Percentiles rank a stretch among this genome's conserved stretches.
Evolutionary conservation across 768 basidiomycete species (phyloP).

Genomic region (Serendipita sp.): DNA sequence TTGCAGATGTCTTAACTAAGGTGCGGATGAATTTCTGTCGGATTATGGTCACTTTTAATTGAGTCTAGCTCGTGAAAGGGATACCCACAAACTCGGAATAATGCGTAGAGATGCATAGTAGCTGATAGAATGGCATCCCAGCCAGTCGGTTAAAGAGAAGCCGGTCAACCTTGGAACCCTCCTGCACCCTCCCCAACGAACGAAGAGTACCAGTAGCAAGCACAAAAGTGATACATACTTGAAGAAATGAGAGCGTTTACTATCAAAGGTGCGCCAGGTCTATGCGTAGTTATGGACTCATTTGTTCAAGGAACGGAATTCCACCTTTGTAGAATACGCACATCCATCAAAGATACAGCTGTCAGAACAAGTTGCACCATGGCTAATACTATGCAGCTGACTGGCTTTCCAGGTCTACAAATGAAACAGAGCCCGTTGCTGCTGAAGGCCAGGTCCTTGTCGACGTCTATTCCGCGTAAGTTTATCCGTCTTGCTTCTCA

Average conservation of each 20-base stretch:
- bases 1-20: conserved; percentile 54
- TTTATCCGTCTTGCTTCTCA: background rate
- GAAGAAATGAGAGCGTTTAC: background rate
- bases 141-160: background rate
- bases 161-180: background rate
- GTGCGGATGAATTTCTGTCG: conserved; percentile 54
- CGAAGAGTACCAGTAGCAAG: background rate
- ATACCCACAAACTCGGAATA: conserved; percentile 51
- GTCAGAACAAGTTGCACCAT: background rate
- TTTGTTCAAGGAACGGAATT: background rate
- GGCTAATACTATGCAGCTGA: background rate
- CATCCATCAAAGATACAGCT: conserved; percentile 2
- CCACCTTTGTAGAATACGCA: background rate
- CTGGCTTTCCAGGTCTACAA: conserved; percentile 4
- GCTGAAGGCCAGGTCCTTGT: conserved; percentile 45
- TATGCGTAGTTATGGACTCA: no score
- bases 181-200: background rate
- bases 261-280: background rate
- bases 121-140: conserved; percentile 73
- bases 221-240: background rate
- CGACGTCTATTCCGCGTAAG: conserved; percentile 48
- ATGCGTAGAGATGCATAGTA: conserved; percentile 71
- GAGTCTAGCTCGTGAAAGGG: background rate
- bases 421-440: conserved; percentile 43
- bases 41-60: background rate